Evolutionary conservation across 257 asterid genomes (phyloP).

Genomic region (Lantana camara): DNA sequence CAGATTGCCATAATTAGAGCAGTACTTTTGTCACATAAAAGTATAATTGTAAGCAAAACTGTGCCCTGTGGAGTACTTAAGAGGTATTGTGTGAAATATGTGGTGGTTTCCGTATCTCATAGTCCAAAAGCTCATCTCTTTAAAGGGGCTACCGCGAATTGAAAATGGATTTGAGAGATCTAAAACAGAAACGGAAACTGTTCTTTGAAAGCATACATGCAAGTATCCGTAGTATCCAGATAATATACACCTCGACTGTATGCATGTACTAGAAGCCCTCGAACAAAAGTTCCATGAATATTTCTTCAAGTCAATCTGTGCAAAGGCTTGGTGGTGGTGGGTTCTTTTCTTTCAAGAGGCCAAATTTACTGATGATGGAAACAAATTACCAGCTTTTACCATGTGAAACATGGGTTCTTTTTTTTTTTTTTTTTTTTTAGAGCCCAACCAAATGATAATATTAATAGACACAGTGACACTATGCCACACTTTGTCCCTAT

Average conservation of each 20-base stretch:
- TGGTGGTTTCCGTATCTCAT: not conserved
- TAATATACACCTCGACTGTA: not conserved
- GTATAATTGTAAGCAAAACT: not conserved
- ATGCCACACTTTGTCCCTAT: not conserved
- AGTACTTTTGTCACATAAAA: not conserved
- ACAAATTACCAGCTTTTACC: too few relatives aligned
- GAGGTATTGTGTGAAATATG: too few relatives aligned
- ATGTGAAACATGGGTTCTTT: not conserved
- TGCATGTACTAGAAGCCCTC: not conserved
- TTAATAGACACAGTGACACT: not conserved
- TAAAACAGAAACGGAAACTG: not conserved
- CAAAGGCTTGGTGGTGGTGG: not conserved
- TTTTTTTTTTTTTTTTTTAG: too few relatives aligned
- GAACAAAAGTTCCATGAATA: not conserved
- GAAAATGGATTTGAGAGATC: not conserved
- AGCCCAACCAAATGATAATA: too few relatives aligned
- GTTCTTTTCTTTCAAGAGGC: too few relatives aligned
- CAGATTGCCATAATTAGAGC: conserved; percentile 8
- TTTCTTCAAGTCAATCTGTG: not conserved
- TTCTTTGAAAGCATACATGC: not conserved
- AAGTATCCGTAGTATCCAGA: too few relatives aligned
- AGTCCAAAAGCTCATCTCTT: too few relatives aligned
- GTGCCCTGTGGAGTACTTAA: not conserved
- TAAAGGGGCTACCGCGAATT: too few relatives aligned
- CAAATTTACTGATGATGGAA: too few relatives aligned